A percentile compares a stretch with the other conserved stretches of the same genome.
These are phyloP conservation scores for Spiromastix sp. DNA, from an alignment of 2,329 filamentous ascomycete species.

Conservation along the genomic window DNA sequence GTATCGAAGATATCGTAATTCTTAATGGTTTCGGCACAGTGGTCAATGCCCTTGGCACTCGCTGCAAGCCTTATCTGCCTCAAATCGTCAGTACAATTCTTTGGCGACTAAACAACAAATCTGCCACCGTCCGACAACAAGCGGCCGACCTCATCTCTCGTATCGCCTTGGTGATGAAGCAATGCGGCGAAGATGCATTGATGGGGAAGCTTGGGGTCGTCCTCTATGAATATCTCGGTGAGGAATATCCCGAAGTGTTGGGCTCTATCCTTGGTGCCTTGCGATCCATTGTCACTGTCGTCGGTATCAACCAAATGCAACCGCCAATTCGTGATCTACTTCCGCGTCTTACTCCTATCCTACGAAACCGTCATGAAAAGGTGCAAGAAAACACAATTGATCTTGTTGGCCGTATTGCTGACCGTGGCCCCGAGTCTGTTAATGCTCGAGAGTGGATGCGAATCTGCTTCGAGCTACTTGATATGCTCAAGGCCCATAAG, in stretches of 20 bases:
- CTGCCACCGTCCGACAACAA: conserved; percentile 89
- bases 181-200: conserved; percentile 89
- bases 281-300: conserved; percentile 91
- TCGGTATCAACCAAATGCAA: conserved; percentile 97
- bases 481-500: conserved; percentile 99
- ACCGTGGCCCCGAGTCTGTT: conserved; percentile 90
- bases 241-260: conserved; percentile 96
- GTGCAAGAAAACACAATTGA: conserved; percentile 99
- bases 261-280: conserved; percentile 93
- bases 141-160: conserved; percentile 93
- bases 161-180: conserved; percentile 98
- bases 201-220: conserved; percentile 94
- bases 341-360: conserved; percentile 90
- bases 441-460: conserved; percentile 99
- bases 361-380: conserved; percentile 97
- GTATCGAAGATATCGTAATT: conserved; percentile 89
- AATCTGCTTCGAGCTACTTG: conserved; percentile 96
- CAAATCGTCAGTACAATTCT: conserved; percentile 96
- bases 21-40: conserved; percentile 97
- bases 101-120: conserved; percentile 96
- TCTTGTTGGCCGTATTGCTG: conserved; percentile 92
- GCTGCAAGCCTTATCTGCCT: conserved; percentile 91
- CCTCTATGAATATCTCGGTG: conserved; percentile 94
- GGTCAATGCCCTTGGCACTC: conserved; percentile 83
- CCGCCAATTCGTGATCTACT: conserved; percentile 94